Conservation (phyloP, 1,284 basidiomycete genomes). For the Sphaerobolus stellatus region DNA sequence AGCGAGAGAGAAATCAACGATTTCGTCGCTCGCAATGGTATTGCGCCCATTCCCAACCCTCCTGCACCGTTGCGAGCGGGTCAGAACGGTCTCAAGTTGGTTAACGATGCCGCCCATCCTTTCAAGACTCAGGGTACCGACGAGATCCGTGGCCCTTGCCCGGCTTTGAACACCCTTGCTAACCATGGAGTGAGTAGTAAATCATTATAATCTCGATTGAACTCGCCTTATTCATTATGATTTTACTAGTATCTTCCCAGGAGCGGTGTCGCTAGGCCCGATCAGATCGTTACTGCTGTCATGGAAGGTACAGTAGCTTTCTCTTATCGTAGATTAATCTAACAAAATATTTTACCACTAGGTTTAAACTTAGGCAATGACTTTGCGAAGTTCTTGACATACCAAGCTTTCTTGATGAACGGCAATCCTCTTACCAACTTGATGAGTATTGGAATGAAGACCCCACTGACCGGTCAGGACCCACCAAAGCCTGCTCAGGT, state of each 20-base stretch:
- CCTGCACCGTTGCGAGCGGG: not conserved
- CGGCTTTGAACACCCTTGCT: not conserved
- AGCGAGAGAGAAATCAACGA: not conserved
- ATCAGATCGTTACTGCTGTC: not conserved
- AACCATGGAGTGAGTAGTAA: slow-evolving; percentile 3
- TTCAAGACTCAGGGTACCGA: not conserved
- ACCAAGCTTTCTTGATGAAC: not conserved
- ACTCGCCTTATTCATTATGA: not conserved
- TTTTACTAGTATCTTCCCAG: not conserved
- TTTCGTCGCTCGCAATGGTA: not conserved
- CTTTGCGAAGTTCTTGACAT: not conserved
- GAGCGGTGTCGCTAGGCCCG: not conserved
- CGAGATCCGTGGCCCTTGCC: not conserved
- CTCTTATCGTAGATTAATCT: not conserved
- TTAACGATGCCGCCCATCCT: not conserved
- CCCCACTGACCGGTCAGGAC: not conserved
- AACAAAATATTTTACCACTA: not conserved
- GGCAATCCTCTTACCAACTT: not conserved
- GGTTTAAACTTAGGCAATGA: not conserved
- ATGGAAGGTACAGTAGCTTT: not conserved
- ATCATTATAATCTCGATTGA: no score
- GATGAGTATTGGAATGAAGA: not conserved
- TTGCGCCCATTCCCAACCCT: not conserved
- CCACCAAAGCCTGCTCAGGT: not conserved
- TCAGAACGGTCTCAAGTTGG: not conserved